A percentile compares a stretch with the other conserved stretches of the same genome.
These are phyloP conservation scores for Populus davidiana DNA, from an alignment of 345 rosid genomes.

Conservation along the genomic window DNA sequence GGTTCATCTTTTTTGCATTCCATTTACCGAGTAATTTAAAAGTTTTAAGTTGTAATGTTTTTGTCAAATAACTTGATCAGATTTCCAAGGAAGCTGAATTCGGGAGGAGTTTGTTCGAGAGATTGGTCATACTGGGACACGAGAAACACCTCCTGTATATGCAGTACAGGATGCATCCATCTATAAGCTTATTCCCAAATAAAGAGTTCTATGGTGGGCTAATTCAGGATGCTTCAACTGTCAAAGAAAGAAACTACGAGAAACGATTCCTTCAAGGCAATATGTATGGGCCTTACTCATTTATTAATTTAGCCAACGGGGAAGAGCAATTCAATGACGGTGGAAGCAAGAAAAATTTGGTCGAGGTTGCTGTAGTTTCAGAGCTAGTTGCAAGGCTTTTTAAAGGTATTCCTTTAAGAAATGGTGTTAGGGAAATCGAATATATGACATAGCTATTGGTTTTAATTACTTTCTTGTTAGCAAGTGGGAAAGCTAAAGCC, in stretches of 20 bases:
- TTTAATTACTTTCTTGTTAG: neutral
- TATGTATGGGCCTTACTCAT: conserved; percentile 49
- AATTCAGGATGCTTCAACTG: conserved; percentile 19
- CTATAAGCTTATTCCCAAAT: conserved; percentile 30
- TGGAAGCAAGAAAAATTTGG: conserved; percentile 28
- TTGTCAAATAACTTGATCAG: neutral
- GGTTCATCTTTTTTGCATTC: neutral
- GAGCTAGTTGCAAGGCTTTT: conserved; percentile 33
- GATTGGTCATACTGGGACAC: conserved; percentile 17
- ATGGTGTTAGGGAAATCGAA: neutral
- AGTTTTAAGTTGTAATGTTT: neutral
- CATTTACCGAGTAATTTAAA: no score
- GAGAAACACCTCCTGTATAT: conserved; percentile 24
- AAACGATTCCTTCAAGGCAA: conserved; percentile 27
- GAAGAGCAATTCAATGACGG: conserved; percentile 34
- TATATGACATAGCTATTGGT: neutral
- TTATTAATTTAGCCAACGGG: conserved; percentile 38
- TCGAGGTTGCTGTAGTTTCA: conserved; percentile 40
- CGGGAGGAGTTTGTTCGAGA: conserved; percentile 36
- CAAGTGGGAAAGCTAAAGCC: neutral
- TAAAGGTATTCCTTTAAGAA: conserved; percentile 26
- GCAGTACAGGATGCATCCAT: conserved; percentile 41
- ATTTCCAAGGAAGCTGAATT: conserved; percentile 18
- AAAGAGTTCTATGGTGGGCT: conserved; percentile 18
- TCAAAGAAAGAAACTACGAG: conserved; percentile 9